Percentiles rank a stretch among this genome's conserved stretches.
phyloP scores from a whole-genome alignment of 495 filamentous ascomycete genomes.

The Neurospora discreta region DNA sequence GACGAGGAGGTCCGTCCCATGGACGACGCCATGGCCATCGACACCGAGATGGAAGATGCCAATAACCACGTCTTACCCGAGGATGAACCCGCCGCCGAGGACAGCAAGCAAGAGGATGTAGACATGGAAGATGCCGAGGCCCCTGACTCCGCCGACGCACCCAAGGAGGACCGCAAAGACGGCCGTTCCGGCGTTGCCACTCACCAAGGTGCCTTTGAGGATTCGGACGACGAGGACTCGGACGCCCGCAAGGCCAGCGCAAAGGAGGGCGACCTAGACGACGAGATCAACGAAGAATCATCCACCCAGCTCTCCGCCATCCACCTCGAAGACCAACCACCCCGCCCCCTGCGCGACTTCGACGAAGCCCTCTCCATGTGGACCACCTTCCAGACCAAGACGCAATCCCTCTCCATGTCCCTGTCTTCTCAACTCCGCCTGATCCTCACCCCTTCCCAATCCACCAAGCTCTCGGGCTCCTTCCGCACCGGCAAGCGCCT shows the following conservation, averaged over 20 bases:
- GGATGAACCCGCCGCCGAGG: constrained; percentile 47
- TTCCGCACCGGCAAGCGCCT: constrained; percentile 97
- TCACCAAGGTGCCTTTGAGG: constrained; percentile 32
- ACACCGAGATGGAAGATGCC: constrained; percentile 52
- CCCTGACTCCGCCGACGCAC: constrained; percentile 25
- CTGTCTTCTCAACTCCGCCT: constrained; percentile 90
- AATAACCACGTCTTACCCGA: constrained; percentile 36
- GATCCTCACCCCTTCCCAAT: constrained; percentile 86
- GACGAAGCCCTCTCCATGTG: constrained; percentile 68
- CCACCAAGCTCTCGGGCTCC: constrained; percentile 92
- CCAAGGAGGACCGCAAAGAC: constrained; percentile 30
- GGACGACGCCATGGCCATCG: constrained; percentile 75
- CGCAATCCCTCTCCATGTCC: constrained; percentile 72
- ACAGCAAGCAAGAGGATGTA: constrained; percentile 17
- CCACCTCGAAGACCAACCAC: constrained; percentile 42
- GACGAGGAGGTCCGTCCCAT: constrained; percentile 76
- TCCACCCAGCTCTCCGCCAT: constrained; percentile 64
- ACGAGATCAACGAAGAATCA: constrained; percentile 57
- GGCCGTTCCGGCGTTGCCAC: constrained; percentile 36
- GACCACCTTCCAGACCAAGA: constrained; percentile 71
- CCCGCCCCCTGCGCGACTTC: constrained; percentile 25
- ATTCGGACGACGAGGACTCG: constrained; percentile 24
- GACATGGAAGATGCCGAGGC: constrained; percentile 30
- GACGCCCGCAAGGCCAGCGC: constrained; percentile 20
- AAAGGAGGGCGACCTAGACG: constrained; percentile 18